phyloP scores from a whole-genome alignment of 2,329 filamentous ascomycete species.

The Alternaria sp. region DNA sequence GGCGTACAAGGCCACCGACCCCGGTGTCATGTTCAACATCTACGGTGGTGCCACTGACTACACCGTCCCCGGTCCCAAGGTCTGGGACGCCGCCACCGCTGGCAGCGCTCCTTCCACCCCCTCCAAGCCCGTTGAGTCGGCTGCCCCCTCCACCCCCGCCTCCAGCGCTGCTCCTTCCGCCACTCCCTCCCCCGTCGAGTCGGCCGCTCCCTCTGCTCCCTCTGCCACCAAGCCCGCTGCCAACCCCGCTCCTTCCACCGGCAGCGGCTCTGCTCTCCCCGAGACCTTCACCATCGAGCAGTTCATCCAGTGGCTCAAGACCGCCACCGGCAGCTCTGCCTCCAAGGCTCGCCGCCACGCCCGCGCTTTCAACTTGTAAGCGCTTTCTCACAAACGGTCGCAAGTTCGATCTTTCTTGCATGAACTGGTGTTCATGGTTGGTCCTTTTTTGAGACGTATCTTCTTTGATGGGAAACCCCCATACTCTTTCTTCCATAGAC shows the following conservation, averaged over 20 bases:
- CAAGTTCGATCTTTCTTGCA: slow-evolving; percentile 6
- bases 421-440: slow-evolving; percentile 11
- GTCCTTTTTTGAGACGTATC: slow-evolving; percentile 16
- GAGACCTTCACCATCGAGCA: slow-evolving; percentile 38
- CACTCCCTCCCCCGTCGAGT: slow-evolving; percentile 10
- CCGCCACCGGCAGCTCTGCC: slow-evolving; percentile 25
- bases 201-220: slow-evolving; percentile 9
- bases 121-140: slow-evolving; percentile 4
- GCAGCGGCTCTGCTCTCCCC: slow-evolving; percentile 27
- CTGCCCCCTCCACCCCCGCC: slow-evolving; percentile 7
- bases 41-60: slow-evolving; percentile 45
- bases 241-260: slow-evolving; percentile 15
- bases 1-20: slow-evolving; percentile 49
- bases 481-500: slow-evolving; percentile 6
- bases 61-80: slow-evolving; percentile 49
- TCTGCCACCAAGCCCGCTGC: slow-evolving; percentile 6
- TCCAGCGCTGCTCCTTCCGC: slow-evolving; percentile 13
- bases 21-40: slow-evolving; percentile 51
- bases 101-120: slow-evolving; percentile 18
- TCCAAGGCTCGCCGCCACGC: slow-evolving; percentile 41
- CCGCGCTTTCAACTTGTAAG: slow-evolving; percentile 49
- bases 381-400: slow-evolving; percentile 3
- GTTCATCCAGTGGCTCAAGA: slow-evolving; percentile 41
- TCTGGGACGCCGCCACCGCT: slow-evolving; percentile 37
- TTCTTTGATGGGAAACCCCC: slow-evolving; percentile 11